These are phyloP conservation scores for Oryza officinalis DNA, from an alignment of 176 grass and related monocot genomes.

Conservation along the genomic window DNA sequence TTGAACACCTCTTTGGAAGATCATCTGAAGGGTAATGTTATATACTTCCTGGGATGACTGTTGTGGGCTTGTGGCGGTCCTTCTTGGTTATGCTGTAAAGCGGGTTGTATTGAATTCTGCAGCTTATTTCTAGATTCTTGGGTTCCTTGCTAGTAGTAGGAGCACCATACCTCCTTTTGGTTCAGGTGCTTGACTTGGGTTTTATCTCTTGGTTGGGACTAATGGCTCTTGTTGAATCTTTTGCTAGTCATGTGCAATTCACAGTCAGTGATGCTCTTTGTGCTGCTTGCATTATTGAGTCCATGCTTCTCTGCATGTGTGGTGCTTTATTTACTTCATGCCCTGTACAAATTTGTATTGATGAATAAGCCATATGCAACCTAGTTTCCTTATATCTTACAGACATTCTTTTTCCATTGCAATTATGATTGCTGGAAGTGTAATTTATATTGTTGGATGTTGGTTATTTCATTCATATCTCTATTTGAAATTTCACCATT, in stretches of 20 bases:
- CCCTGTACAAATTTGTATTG: background rate
- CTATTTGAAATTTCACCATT: background rate
- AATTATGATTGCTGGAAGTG: constrained; percentile 1
- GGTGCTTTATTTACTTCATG: background rate
- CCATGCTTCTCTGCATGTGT: background rate
- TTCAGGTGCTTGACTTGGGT: background rate
- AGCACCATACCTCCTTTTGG: background rate
- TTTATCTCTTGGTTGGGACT: background rate
- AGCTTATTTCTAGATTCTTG: background rate
- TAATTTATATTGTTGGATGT: constrained; percentile 16
- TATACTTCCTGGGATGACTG: background rate
- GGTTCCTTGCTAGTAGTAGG: background rate
- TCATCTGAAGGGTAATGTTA: background rate
- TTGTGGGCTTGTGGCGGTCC: background rate
- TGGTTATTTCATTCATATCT: background rate
- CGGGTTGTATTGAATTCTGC: background rate
- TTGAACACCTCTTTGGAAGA: background rate
- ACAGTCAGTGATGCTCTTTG: background rate
- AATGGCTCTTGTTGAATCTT: background rate
- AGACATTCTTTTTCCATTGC: background rate
- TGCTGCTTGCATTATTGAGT: background rate
- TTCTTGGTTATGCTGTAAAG: background rate
- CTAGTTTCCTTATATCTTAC: background rate
- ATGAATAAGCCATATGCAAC: background rate
- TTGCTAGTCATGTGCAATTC: background rate